Evolutionary conservation across 2,329 filamentous ascomycete genomes (phyloP), one percentile per base, ranked within the genome.

Genomic region (Ceratocystis cubensis): DNA sequence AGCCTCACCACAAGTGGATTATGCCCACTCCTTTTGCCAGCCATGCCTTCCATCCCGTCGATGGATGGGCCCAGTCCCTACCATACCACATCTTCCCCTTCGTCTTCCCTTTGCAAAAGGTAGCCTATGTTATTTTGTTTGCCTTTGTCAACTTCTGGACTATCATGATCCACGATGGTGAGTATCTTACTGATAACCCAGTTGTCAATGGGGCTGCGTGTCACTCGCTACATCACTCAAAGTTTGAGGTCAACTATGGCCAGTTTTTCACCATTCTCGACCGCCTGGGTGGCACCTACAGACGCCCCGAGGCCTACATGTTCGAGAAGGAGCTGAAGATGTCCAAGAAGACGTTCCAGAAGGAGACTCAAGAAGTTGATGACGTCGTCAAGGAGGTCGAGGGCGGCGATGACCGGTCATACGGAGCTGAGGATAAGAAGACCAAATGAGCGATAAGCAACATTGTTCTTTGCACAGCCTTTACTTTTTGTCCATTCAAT

Each of bases 1-100:
- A 97, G 84, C 88, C 91, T 70, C 93, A 97, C 78, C 93, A 97
- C 85, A 96, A 96, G 80, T 97, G 93, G 93, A 96, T 97, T 77
- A 95, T 96, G 90, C 93, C 93, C 2, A 96, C 91, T 2, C 93
- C 93, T 0, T 96, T 85, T 75, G 92, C 93, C 53, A 91, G 88
- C 71, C 89, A 96, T 74, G 93, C 93, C 67, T 97, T 97, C 83
- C 91, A 97, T 79, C 92, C 93, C 0, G 75, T 96, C 64, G 93
- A 97, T 74, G 93, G 93, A 73, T 96, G 88, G 77, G 82, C 86
- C 10, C 93, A 97, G 79, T 89, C 88, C 69, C 75, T 96, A 61
- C 93, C 93, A 0, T 97, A 97, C 79, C 93, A 97, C 78, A 72
- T 96, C 71, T 96, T 93, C 79, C 91, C 92, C 3, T 91, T 96